phyloP scores from a whole-genome alignment of 768 basidiomycete genomes.

The Cyclocybe aegerita region DNA sequence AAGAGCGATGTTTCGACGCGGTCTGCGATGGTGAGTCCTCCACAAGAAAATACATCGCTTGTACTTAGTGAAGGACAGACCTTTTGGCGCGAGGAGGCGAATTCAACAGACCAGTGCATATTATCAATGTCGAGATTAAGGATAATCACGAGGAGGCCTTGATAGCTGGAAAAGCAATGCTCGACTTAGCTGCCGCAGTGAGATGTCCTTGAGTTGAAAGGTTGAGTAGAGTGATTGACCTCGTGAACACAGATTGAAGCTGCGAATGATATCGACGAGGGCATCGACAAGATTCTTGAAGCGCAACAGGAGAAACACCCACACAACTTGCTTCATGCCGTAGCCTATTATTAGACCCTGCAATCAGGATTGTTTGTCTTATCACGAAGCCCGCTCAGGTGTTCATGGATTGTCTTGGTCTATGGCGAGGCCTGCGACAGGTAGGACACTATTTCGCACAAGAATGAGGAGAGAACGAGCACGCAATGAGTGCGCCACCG shows the following conservation, averaged over 20 bases:
- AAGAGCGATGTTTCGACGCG: conserved; percentile 97
- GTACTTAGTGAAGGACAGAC: conserved; percentile 46
- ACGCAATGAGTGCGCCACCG: conserved; percentile 43
- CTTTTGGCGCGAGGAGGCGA: conserved; percentile 86
- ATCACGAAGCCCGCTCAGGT: too few relatives aligned
- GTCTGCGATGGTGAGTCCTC: conserved; percentile 87
- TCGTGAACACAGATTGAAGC: conserved; percentile 67
- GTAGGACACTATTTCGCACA: background rate
- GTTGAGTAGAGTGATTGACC: conserved; percentile 9
- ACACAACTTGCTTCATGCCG: conserved; percentile 86
- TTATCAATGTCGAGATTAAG: conserved; percentile 98
- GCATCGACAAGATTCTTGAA: conserved; percentile 85
- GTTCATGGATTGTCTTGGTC: background rate
- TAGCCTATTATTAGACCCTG: conserved; percentile 78
- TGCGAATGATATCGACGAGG: conserved; percentile 85
- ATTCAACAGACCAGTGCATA: conserved; percentile 89
- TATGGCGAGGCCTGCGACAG: background rate
- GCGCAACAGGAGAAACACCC: conserved; percentile 88
- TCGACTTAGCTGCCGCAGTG: conserved; percentile 88
- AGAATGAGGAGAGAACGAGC: conserved; percentile 20
- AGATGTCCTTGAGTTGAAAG: conserved; percentile 29
- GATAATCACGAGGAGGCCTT: conserved; percentile 99
- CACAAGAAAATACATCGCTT: background rate
- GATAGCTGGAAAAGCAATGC: conserved; percentile 92
- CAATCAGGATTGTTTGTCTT: conserved; percentile 3